These are phyloP conservation scores for Penicillium angulare DNA, from an alignment of 495 filamentous ascomycete genomes.

Conservation along the genomic window DNA sequence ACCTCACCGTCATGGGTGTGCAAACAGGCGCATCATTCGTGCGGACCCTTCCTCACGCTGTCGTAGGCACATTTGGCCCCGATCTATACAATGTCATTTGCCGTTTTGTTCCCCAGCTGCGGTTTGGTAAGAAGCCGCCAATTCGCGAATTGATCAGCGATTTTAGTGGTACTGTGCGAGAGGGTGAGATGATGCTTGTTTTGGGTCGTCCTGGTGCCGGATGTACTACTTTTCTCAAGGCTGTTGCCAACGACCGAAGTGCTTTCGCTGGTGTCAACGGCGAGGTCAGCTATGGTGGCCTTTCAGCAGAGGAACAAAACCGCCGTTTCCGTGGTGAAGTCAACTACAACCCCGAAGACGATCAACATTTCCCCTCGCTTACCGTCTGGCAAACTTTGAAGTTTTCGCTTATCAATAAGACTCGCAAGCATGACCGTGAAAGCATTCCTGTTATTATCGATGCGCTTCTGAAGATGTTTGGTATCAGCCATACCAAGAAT, in stretches of 20 bases:
- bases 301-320: constrained; percentile 65
- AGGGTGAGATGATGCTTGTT: constrained; percentile 84
- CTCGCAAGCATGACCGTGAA: constrained; percentile 65
- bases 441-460: constrained; percentile 67
- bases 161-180: constrained; percentile 73
- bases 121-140: constrained; percentile 47
- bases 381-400: constrained; percentile 79
- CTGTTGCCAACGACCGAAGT: constrained; percentile 67
- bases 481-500: constrained; percentile 76
- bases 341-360: constrained; percentile 81
- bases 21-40: constrained; percentile 66
- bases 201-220: constrained; percentile 77
- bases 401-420: constrained; percentile 83
- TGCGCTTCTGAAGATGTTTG: constrained; percentile 68
- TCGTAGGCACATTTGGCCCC: constrained; percentile 81
- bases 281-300: constrained; percentile 74
- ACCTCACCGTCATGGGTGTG: constrained; percentile 73
- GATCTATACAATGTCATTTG: constrained; percentile 73
- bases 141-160: constrained; percentile 67
- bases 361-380: constrained; percentile 72
- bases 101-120: constrained; percentile 62
- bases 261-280: constrained; percentile 66
- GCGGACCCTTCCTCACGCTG: constrained; percentile 71
- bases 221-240: constrained; percentile 78
- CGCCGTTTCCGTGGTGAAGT: constrained; percentile 76